phyloP scores from a whole-genome alignment of 2,329 filamentous ascomycete genomes.

The Endocalyx cinctus region DNA sequence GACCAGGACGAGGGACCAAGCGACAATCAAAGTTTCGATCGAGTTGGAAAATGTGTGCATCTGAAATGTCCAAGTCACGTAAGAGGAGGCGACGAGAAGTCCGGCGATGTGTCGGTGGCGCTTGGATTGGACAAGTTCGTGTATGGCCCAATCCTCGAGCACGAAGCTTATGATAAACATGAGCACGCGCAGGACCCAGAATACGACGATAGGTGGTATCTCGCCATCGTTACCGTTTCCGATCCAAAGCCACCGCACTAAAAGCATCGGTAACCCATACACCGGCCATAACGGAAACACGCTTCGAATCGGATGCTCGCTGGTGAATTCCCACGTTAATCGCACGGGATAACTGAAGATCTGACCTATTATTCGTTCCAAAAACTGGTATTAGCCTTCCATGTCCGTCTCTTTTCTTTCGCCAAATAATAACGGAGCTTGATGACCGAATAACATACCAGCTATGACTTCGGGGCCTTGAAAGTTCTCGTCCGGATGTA shows the following conservation, averaged over 20 bases:
- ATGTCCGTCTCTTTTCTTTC: too few species aligned
- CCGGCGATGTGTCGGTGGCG: slow-evolving; percentile 69
- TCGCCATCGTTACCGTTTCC: slow-evolving; percentile 73
- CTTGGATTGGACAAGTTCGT: slow-evolving; percentile 79
- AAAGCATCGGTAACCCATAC: slow-evolving; percentile 89
- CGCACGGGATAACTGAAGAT: slow-evolving; percentile 90
- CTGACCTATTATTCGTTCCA: slow-evolving; percentile 55
- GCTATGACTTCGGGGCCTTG: slow-evolving; percentile 97
- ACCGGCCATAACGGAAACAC: slow-evolving; percentile 94
- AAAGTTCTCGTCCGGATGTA: slow-evolving; percentile 98
- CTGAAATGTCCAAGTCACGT: slow-evolving; percentile 98
- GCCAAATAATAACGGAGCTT: too few species aligned
- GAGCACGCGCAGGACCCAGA: slow-evolving; percentile 80
- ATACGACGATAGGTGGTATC: slow-evolving; percentile 79
- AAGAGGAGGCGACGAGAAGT: slow-evolving; percentile 86
- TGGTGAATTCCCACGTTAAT: slow-evolving; percentile 94
- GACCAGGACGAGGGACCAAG: slow-evolving; percentile 91
- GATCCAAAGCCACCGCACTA: slow-evolving; percentile 88
- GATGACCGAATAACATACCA: too few species aligned
- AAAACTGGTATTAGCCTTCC: slow-evolving; percentile 9
- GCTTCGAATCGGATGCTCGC: slow-evolving; percentile 82
- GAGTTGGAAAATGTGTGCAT: slow-evolving; percentile 98
- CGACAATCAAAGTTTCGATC: slow-evolving; percentile 85
- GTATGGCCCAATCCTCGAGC: slow-evolving; percentile 93
- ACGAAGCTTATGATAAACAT: slow-evolving; percentile 98